phyloP scores from a whole-genome alignment of 1,284 basidiomycete genomes.

The Cutaneotrichosporon sp. region DNA sequence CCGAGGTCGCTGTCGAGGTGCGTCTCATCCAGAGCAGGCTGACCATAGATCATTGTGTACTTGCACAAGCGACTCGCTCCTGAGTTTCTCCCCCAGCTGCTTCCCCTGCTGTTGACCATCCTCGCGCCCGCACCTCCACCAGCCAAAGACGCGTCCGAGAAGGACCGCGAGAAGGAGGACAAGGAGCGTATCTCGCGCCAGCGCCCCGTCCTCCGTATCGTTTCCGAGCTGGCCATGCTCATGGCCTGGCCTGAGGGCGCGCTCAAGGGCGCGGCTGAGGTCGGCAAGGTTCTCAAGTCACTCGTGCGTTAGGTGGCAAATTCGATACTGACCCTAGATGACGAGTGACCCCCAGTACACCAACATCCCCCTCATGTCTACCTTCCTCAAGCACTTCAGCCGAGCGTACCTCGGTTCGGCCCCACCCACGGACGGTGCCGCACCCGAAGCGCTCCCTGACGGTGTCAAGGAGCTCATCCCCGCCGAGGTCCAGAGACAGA shows the following conservation, averaged over 20 bases:
- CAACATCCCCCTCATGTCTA: slow-evolving; percentile 77
- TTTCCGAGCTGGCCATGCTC: slow-evolving; percentile 84
- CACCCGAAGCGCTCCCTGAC: slow-evolving; percentile 50
- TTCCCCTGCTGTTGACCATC: slow-evolving; percentile 64
- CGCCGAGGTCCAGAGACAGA: slow-evolving; percentile 77
- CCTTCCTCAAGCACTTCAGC: slow-evolving; percentile 79
- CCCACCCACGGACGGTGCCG: slow-evolving; percentile 40
- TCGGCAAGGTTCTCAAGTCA: slow-evolving; percentile 63
- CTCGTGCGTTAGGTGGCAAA: slow-evolving; percentile 61
- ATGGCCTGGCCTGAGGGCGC: slow-evolving; percentile 60
- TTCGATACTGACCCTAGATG: slow-evolving; percentile 58
- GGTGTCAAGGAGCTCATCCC: slow-evolving; percentile 71
- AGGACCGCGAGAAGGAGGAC: slow-evolving; percentile 89
- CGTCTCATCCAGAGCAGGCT: slow-evolving; percentile 32
- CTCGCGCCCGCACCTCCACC: slow-evolving; percentile 59
- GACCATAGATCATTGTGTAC: slow-evolving; percentile 73
- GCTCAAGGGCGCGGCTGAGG: slow-evolving; percentile 70
- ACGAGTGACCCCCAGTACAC: slow-evolving; percentile 81
- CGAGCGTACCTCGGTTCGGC: slow-evolving; percentile 72
- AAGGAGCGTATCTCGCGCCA: slow-evolving; percentile 73
- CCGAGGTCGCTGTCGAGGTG: slow-evolving; percentile 89
- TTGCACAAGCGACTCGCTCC: slow-evolving; percentile 82
- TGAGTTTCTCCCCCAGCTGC: slow-evolving; percentile 72
- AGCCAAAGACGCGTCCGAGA: slow-evolving; percentile 53
- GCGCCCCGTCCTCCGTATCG: slow-evolving; percentile 78